Evolutionary conservation across 495 filamentous ascomycete genomes (phyloP).

Genomic region (Aspergillus bridgeri): DNA sequence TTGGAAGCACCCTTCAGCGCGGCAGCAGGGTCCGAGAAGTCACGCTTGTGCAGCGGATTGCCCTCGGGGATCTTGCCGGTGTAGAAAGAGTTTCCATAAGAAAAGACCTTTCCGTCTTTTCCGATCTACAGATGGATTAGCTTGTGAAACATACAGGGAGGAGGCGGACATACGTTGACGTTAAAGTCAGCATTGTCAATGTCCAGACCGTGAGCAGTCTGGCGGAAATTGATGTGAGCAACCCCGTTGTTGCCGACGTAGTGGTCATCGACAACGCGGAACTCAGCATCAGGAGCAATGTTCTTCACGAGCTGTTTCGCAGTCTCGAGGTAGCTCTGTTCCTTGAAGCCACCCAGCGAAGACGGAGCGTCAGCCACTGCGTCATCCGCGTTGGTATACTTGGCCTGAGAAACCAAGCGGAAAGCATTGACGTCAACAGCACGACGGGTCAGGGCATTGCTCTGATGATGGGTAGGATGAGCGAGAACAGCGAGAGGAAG

Average conservation of each 20-base stretch:
- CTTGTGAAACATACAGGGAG: background rate
- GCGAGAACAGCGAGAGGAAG: background rate
- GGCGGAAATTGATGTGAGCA: conserved; percentile 51
- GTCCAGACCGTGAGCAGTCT: conserved; percentile 49
- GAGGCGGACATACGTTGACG: conserved; percentile 42
- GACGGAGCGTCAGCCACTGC: background rate
- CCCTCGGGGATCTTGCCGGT: conserved; percentile 3
- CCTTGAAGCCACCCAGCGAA: background rate
- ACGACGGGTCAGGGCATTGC: background rate
- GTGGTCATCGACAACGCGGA: conserved; percentile 11
- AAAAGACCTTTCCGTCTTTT: conserved; percentile 13
- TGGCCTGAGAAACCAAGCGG: background rate
- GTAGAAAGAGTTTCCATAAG: conserved; percentile 14
- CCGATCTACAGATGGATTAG: conserved; percentile 6
- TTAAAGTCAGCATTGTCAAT: conserved; percentile 56
- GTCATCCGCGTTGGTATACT: background rate
- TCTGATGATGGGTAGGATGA: background rate
- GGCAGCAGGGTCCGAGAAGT: conserved; percentile 3
- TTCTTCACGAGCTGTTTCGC: conserved; percentile 6
- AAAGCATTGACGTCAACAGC: background rate
- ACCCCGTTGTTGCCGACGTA: conserved; percentile 38
- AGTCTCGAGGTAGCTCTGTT: conserved; percentile 5
- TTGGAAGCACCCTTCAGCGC: conserved; percentile 3
- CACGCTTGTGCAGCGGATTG: background rate
- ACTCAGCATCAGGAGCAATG: conserved; percentile 2